Conservation (phyloP, 2,329 filamentous ascomycete genomes). For the Ophiostoma australiae region DNA sequence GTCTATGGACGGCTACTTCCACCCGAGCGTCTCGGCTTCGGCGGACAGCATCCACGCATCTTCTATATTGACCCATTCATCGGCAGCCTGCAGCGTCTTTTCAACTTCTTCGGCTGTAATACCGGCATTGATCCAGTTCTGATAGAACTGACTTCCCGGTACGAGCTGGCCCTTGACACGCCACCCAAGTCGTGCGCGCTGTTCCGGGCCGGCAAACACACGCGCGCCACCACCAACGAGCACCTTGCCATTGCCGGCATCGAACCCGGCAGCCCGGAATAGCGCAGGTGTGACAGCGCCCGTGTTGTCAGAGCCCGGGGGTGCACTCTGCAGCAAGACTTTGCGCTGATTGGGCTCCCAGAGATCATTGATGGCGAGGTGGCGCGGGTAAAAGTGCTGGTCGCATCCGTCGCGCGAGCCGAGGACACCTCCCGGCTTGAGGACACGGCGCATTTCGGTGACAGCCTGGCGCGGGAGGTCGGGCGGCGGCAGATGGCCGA, state of each 20-base stretch:
- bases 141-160: neutral
- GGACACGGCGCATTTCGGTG: neutral
- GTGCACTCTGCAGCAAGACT: slow-evolving; percentile 24
- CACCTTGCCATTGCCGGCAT: neutral
- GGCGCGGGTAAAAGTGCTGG: slow-evolving; percentile 35
- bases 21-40: neutral
- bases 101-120: neutral
- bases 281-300: neutral
- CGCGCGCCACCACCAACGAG: neutral
- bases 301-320: neutral
- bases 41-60: slow-evolving; percentile 6
- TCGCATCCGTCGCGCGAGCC: slow-evolving; percentile 26
- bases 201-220: neutral
- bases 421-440: neutral
- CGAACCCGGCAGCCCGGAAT: neutral
- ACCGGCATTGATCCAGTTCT: neutral
- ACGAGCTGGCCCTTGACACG: neutral
- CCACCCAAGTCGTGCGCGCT: neutral
- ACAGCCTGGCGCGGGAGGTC: neutral
- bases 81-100: neutral
- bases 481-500: neutral
- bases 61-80: neutral
- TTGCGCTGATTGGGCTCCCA: slow-evolving; percentile 32
- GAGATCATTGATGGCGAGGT: slow-evolving; percentile 29
- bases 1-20: neutral